These are phyloP conservation scores for Claviceps sorghi DNA, from an alignment of 2,329 filamentous ascomycete genomes.

Conservation along the genomic window DNA sequence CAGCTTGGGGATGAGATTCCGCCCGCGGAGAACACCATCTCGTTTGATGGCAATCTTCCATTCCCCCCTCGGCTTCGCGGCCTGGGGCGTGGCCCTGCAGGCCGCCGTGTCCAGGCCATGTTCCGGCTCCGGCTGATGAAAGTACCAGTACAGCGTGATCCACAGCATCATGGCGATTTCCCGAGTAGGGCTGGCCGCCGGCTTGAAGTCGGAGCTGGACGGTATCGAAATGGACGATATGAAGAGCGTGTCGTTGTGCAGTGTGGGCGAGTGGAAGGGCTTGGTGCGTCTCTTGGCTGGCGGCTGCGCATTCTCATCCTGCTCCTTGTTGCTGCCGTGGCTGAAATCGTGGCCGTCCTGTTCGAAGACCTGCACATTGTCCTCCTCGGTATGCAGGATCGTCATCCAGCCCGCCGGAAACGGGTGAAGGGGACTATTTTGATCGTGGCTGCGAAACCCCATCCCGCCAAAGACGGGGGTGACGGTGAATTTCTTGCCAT, in stretches of 20 bases:
- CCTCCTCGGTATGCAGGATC: slow-evolving; percentile 57
- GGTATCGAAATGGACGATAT: slow-evolving; percentile 86
- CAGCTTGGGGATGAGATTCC: slow-evolving; percentile 73
- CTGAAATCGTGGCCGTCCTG: neutral
- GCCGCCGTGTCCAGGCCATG: slow-evolving; percentile 46
- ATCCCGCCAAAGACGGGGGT: slow-evolving; percentile 82
- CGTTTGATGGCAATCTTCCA: slow-evolving; percentile 76
- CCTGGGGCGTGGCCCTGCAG: slow-evolving; percentile 49
- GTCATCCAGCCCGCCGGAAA: slow-evolving; percentile 86
- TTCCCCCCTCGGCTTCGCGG: slow-evolving; percentile 64
- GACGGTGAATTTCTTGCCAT: slow-evolving; percentile 72
- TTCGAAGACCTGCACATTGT: slow-evolving; percentile 5
- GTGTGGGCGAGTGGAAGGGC: slow-evolving; percentile 54
- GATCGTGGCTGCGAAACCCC: slow-evolving; percentile 72
- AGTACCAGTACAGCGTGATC: slow-evolving; percentile 94
- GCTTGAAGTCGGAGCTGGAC: slow-evolving; percentile 63
- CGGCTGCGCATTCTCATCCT: slow-evolving; percentile 13
- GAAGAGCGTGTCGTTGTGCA: slow-evolving; percentile 69
- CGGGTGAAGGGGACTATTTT: slow-evolving; percentile 51
- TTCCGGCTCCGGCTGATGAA: slow-evolving; percentile 67
- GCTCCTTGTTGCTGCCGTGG: slow-evolving; percentile 1
- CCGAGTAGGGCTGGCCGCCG: slow-evolving; percentile 64
- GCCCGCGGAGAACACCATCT: slow-evolving; percentile 76
- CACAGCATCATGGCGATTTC: slow-evolving; percentile 96
- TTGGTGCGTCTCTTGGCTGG: slow-evolving; percentile 13